Evolutionary conservation across 495 filamentous ascomycete species (phyloP), one percentile per base, ranked within the genome.

Genomic region (Penicillium soppii): DNA sequence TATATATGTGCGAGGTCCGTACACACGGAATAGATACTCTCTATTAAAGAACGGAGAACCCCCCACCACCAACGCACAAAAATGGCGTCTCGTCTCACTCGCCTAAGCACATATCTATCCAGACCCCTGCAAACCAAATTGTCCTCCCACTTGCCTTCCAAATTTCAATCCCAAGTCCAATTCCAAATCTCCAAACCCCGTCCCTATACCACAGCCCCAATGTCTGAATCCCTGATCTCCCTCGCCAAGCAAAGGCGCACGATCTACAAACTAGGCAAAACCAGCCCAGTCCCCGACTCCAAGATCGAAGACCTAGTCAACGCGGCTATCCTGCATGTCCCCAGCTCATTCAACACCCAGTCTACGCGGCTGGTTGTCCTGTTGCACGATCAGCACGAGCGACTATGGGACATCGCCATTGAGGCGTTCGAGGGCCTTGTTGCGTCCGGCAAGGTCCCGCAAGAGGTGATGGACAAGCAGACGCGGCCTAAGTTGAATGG

Each of bases 321-420:
- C 37, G 52, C 70, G 8, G 72, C 76, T 44, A 68, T 82, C 50
- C 61, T 73, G 40, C 66, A 75, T 45, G 64, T 65, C 19, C 79
- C 79, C 50, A 77, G 71, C 52, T 63, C 79, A 6, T 82, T 81
- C 69, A 80, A 82, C 63, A 79, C 76, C 26, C 79, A 82, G 50
- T 77, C 79, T 23, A 76, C 74, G 1, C 75, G 79, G 12, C 35
- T 76, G 15, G 68, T 79, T 12, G 62, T 82, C 1, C 57, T 81
- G 10, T 51, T 82, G 43, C 65, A 72, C 32, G 53, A 70, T 15
- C 70, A 82, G 53, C 79, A 81, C 55, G 68, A 77, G 49, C 64
- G 69, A 41, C 68, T 79, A 4, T 82, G 79, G 79, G 71, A 79
- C 52, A 57, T 79, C 40, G 68, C 65, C 19, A 67, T 64, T 9